These are phyloP conservation scores for Lanmaoa rubissima DNA, from an alignment of 768 basidiomycete species.

Conservation along the genomic window DNA sequence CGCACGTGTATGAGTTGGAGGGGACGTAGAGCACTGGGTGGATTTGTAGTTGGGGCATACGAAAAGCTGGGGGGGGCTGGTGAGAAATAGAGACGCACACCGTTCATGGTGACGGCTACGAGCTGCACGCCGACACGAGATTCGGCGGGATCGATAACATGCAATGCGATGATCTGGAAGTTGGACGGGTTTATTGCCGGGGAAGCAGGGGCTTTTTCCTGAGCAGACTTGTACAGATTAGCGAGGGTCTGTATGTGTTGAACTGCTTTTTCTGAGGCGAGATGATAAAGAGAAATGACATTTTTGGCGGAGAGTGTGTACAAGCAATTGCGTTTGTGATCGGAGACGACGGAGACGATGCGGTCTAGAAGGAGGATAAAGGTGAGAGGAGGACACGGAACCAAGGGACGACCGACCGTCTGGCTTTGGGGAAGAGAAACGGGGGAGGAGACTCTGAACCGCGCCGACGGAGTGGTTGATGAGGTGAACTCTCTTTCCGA, in stretches of 20 bases:
- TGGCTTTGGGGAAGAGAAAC: conserved; percentile 57
- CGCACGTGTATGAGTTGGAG: conserved; percentile 78
- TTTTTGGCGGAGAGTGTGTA: conserved; percentile 72
- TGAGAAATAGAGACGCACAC: conserved; percentile 82
- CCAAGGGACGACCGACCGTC: conserved; percentile 53
- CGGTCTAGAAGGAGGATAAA: conserved; percentile 50
- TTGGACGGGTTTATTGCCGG: conserved; percentile 66
- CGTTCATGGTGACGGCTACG: conserved; percentile 78
- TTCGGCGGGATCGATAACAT: conserved; percentile 64
- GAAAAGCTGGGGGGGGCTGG: conserved; percentile 50
- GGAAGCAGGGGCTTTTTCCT: conserved; percentile 78
- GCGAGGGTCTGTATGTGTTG: conserved; percentile 74
- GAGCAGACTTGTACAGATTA: conserved; percentile 70
- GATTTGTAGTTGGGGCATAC: conserved; percentile 37
- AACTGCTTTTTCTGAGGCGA: conserved; percentile 61
- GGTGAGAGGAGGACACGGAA: background rate
- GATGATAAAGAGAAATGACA: conserved; percentile 64
- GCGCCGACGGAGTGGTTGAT: conserved; percentile 84
- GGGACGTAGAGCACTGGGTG: conserved; percentile 32
- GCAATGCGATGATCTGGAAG: conserved; percentile 69
- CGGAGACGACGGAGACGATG: conserved; percentile 64
- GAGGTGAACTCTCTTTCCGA: conserved; percentile 80
- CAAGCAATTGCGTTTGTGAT: conserved; percentile 66
- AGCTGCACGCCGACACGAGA: conserved; percentile 72
- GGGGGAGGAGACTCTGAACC: conserved; percentile 76